A percentile compares a stretch with the other conserved stretches of the same genome.
Evolutionary conservation across 1,284 basidiomycete species (phyloP).

Genomic region (Ustilago xerochloae): DNA sequence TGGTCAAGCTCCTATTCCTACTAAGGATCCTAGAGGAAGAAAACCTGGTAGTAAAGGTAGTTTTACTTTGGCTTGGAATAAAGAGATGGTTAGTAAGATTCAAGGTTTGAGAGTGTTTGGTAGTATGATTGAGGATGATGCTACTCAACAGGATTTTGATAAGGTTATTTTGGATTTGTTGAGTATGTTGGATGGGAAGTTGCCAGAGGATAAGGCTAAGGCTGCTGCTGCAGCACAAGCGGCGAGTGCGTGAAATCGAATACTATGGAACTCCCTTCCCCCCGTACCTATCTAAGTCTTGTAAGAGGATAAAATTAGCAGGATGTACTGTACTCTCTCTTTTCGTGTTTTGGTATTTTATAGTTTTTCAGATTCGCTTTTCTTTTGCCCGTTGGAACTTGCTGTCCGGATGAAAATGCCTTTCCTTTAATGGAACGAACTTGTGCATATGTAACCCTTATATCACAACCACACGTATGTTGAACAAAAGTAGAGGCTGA

Average conservation of each 20-base stretch:
- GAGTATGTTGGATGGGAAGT: constrained; percentile 43
- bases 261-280: no score
- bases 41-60: constrained; percentile 28
- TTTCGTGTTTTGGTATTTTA: no score
- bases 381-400: no score
- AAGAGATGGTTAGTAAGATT: constrained; percentile 43
- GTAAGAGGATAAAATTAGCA: no score
- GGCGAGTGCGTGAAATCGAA: not conserved
- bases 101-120: constrained; percentile 44
- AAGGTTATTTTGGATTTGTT: constrained; percentile 27
- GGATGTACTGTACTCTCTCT: no score
- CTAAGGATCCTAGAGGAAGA: constrained; percentile 31
- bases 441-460: constrained; percentile 9
- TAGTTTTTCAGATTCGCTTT: no score
- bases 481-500: no score
- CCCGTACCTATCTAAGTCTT: no score
- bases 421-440: no score
- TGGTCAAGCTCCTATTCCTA: constrained; percentile 28
- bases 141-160: constrained; percentile 48
- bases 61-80: constrained; percentile 42
- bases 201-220: constrained; percentile 25
- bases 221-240: not conserved
- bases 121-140: constrained; percentile 48
- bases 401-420: no score
- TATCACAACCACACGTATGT: not conserved